Evolutionary conservation across 1,139 yeast species (phyloP), one percentile per base, ranked within the genome.

Genomic region (Pneumocystis sp.): DNA sequence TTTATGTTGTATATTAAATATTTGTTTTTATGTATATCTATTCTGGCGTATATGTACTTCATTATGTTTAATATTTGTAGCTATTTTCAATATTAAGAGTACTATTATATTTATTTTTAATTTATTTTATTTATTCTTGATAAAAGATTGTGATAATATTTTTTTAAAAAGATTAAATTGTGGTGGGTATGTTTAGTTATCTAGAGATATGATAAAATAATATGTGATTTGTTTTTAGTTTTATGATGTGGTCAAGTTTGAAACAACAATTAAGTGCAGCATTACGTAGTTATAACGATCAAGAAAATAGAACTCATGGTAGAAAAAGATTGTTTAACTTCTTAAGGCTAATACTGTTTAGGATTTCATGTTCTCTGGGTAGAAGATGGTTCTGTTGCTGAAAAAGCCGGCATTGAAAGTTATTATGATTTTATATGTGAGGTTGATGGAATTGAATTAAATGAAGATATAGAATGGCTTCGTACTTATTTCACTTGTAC

Each of bases 371-470:
- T 85, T 2, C 71, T 85, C 1, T 76, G 78, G 40, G 84, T 83
- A 6, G 81, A 77, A 61, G 74, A 75, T 56, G 76, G 73, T 64
- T 79, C 84, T 0, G 69, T 74, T 25, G 81, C 79, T 8, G 73
- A 76, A 12, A 78, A 75, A 45, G 76, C 79, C 35, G 86, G 85
- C 6, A 74, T 91, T 35, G 95, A 89, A 74, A 81, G 95, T 15
- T 85, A 89, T 84, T 91, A 91, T 73, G 97, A 91, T 74, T 91
- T 81, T 73, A 83, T 91, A 63, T 81, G 89, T 39, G 85, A 86
- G 1, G 78, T 90, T 68, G 88, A 90, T 72, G 89, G 88, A 35
- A 64, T 59, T 12, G 60, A 39, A 69, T 39, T 61, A 29, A 50
- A 15, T 25, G 57, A 50, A 5, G 57, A 50, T 50, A 25, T 15